Conservation (phyloP, 805 yeast species). For the Spathaspora sp. region DNA sequence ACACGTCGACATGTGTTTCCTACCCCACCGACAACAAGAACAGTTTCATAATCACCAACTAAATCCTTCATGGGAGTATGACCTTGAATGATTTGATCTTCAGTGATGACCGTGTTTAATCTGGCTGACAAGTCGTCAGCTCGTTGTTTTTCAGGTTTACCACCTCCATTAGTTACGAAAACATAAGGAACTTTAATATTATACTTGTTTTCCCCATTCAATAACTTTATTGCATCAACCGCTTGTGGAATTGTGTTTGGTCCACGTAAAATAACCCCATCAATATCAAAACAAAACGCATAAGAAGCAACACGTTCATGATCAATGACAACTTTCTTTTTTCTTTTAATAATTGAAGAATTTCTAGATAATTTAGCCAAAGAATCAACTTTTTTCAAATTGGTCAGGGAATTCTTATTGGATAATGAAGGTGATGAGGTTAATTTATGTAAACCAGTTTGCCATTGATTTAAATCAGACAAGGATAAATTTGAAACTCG, state of each 20-base stretch:
- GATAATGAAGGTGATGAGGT: slow-evolving; percentile 33
- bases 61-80: slow-evolving; percentile 92
- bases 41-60: slow-evolving; percentile 63
- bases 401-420: slow-evolving; percentile 27
- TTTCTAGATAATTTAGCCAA: slow-evolving; percentile 45
- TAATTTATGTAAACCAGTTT: slow-evolving; percentile 39
- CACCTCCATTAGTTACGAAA: slow-evolving; percentile 91
- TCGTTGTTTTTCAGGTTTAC: slow-evolving; percentile 72
- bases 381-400: slow-evolving; percentile 41
- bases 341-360: slow-evolving; percentile 42
- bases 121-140: slow-evolving; percentile 66
- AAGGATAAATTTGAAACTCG: slow-evolving; percentile 64
- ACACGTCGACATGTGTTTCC: slow-evolving; percentile 81
- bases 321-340: slow-evolving; percentile 53
- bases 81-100: slow-evolving; percentile 85
- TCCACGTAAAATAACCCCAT: slow-evolving; percentile 85
- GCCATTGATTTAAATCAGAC: slow-evolving; percentile 67
- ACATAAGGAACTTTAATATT: slow-evolving; percentile 78
- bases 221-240: slow-evolving; percentile 61
- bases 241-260: slow-evolving; percentile 84
- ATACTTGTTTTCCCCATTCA: slow-evolving; percentile 75
- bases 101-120: slow-evolving; percentile 56
- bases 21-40: slow-evolving; percentile 84
- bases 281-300: slow-evolving; percentile 91
- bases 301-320: slow-evolving; percentile 74